Conservation (phyloP, 768 basidiomycete species). For the Guyanaporus albipodus region DNA sequence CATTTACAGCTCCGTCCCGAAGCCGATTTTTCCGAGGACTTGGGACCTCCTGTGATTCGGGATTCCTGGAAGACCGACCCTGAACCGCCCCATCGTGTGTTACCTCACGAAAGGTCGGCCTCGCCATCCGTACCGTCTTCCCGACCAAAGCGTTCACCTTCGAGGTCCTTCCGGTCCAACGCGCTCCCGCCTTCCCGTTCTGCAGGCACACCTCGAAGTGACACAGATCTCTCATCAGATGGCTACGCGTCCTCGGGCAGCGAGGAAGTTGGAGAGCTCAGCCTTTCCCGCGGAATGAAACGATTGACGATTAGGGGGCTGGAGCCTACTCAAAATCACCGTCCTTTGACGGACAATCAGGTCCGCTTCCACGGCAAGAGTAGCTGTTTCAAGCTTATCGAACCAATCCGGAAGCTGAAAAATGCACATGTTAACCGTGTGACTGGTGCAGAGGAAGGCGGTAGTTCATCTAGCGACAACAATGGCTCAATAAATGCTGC, state of each 20-base stretch:
- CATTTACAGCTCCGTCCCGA: slow-evolving; percentile 55
- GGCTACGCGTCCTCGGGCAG: slow-evolving; percentile 31
- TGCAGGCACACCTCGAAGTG: slow-evolving; percentile 22
- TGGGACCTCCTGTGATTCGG: slow-evolving; percentile 59
- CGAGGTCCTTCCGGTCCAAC: slow-evolving; percentile 7
- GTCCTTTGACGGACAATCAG: slow-evolving; percentile 35
- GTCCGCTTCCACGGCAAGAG: slow-evolving; percentile 62
- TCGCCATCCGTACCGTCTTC: slow-evolving; percentile 18
- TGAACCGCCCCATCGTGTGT: slow-evolving; percentile 11
- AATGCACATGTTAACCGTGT: slow-evolving; percentile 45
- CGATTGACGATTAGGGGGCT: slow-evolving; percentile 36
- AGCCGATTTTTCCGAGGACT: slow-evolving; percentile 54
- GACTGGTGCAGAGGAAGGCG: slow-evolving; percentile 15
- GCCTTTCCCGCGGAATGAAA: slow-evolving; percentile 37
- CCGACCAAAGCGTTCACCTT: slow-evolving; percentile 12
- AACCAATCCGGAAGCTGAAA: slow-evolving; percentile 49
- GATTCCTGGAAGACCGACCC: slow-evolving; percentile 55
- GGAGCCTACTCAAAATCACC: slow-evolving; percentile 34
- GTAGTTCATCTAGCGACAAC: slow-evolving; percentile 16
- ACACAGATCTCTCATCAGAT: slow-evolving; percentile 28
- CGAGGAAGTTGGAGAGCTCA: slow-evolving; percentile 38
- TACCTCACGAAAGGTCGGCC: slow-evolving; percentile 22
- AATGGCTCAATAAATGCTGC: slow-evolving; percentile 20
- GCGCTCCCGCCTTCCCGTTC: slow-evolving; percentile 11
- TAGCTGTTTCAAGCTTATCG: slow-evolving; percentile 53